Base-by-base conservation (phyloP, 345 rosid species). In the Rhizophora mangle region DNA sequence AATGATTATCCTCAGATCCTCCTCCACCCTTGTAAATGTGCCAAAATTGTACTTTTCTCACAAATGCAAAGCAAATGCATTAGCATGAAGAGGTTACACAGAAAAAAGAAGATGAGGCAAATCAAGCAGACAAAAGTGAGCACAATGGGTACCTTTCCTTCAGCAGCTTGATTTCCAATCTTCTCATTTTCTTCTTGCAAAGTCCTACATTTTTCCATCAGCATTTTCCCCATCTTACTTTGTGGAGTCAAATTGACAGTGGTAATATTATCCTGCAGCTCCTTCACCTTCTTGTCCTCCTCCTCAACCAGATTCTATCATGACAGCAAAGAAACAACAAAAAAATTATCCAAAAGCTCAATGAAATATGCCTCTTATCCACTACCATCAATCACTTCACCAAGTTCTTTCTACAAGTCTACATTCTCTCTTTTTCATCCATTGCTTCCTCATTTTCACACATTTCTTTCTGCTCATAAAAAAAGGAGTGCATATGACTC, bases 171-270 rank as follows among this genome's bases (percentile, higher is more conserved):
- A 72, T 83, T 85, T 68, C 98, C 99, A 73, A 95, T 90, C 83
- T 95, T 98, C 72, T 92, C 97, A 71, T 95, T 95, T 85, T 96
- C 99, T 80, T 92, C 99, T 76, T 85, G 94, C 76, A 90, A 73
- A 57, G 99, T 92, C 79, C 85, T 87, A 72, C 98, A 92, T 75
- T 96, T 96, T 20, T 92, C 91, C 96, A 96, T 87, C 74, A 96
- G 87, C 93, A 93, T 86, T 82, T 81, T 92, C 22, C 99, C 99
- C 91, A 81, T 90, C 85, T 87, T 88, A 85, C 98, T 88, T 73
- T 84, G 86, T 24, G 97, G 85, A 60, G 99, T 95, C 64, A 95
- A 95, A 80, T 82, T 88, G 74, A 92, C 87, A 27, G 97, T 97
- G 37, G 88, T 85, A 81, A 89, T 85, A 74, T 85, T 88, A 78